Base-by-base conservation (phyloP, 352 stramenopile genomes). In the Phytophthora pseudosyringae region DNA sequence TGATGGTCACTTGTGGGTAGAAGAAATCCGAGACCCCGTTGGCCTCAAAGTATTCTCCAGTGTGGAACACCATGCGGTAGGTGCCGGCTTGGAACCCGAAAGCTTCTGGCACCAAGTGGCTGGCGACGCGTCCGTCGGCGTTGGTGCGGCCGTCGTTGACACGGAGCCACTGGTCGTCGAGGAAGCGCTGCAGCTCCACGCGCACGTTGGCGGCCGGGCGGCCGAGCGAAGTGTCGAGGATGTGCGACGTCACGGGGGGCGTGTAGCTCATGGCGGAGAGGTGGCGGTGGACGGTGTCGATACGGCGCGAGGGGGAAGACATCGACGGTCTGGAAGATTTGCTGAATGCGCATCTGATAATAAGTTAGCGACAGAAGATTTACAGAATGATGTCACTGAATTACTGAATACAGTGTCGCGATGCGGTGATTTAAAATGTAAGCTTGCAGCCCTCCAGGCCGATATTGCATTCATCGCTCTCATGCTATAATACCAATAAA, bases 21-120 rank as follows among this genome's bases (percentile, higher is more conserved):
- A 97, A 97, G 61, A 79, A 95, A 52, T 93, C 82, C 46, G 49
- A 61, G 48, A 89, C 67, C 8, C 79, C 83, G 13, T 67, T 76
- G n/a, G 71, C 55, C 35, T 84, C 75, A 68, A 94, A 97, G 78
- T 97, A 97, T 29, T 71, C 63, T 52, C 76, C 70, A 7, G 89
- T 97, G 69, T 88, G 53, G 57, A 97, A 97, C 21, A 89, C 78
- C 61, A 97, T 80, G 26, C 86, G 85, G 66, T 94, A 97, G 15
- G 81, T 85, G 21, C 80, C 80, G 3, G 63, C 51, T 18, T 61
- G 32, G 63, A 94, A 84, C 35, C 44, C 51, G 38, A 62, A 53
- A 32, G 63, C 62, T 26, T 83, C 59, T 1, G 75, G 74, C 44
- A 93, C 66, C 12, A 95, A 71, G 12, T 75, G 69, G 26, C 72